Evolutionary conservation across 2,329 filamentous ascomycete genomes (phyloP).

Genomic region (Monascus ruber): DNA sequence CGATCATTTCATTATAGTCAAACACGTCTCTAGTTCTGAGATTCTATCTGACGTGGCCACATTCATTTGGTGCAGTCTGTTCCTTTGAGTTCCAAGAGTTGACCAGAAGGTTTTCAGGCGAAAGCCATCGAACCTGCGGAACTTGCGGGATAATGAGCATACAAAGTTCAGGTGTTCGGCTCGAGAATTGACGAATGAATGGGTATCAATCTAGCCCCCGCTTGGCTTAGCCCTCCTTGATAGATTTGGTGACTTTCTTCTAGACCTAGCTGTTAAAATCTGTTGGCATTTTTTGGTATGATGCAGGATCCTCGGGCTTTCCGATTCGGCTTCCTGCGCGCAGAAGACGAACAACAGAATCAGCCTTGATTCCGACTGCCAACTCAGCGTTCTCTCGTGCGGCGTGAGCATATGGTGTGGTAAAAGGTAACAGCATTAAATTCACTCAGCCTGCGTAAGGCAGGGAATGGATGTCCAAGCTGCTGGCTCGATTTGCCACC

Average conservation of each 20-base stretch:
- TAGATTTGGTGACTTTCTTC: no score
- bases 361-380: slow-evolving; percentile 9
- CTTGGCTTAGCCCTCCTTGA: no score
- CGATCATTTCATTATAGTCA: slow-evolving; percentile 25
- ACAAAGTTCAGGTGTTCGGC: slow-evolving; percentile 5
- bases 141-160: slow-evolving; percentile 4
- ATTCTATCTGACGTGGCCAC: slow-evolving; percentile 30
- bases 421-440: slow-evolving; percentile 6
- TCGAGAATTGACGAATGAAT: slow-evolving; percentile 2
- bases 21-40: slow-evolving; percentile 24
- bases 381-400: slow-evolving; percentile 15
- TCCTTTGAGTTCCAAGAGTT: slow-evolving; percentile 14
- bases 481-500: slow-evolving; percentile 19
- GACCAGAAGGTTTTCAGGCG: slow-evolving; percentile 13
- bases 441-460: slow-evolving; percentile 8
- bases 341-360: slow-evolving; percentile 10
- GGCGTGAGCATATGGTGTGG: slow-evolving; percentile 9
- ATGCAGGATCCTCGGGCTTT: slow-evolving; percentile 13
- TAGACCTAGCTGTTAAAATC: no score
- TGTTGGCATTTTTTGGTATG: slow-evolving; percentile 3
- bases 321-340: slow-evolving; percentile 9
- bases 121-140: slow-evolving; percentile 10
- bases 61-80: slow-evolving; percentile 21
- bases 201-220: no score
- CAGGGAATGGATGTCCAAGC: slow-evolving; percentile 9